Conservation (phyloP, 1,139 yeast genomes). For the Sugiyamaella xylanicola region DNA sequence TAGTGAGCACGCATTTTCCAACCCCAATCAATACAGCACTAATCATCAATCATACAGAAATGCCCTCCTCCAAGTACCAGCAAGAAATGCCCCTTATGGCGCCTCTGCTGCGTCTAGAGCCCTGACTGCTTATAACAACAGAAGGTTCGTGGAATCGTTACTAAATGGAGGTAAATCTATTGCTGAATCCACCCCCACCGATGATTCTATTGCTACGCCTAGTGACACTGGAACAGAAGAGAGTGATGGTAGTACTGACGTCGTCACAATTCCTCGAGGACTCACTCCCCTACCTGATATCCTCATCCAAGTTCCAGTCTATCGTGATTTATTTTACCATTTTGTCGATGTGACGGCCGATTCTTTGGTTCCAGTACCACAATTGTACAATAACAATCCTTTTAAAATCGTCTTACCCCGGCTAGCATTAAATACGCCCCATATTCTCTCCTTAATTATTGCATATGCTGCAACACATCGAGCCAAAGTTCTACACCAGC, state of each 20-base stretch:
- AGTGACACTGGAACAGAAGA: slow-evolving; percentile 22
- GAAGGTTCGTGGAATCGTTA: slow-evolving; percentile 8
- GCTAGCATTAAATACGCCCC: slow-evolving; percentile 63
- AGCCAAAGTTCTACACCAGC: slow-evolving; percentile 40
- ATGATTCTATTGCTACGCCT: slow-evolving; percentile 13
- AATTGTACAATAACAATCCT: slow-evolving; percentile 62
- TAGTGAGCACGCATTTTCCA: slow-evolving; percentile 24
- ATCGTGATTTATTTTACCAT: slow-evolving; percentile 62
- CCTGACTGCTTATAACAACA: slow-evolving; percentile 6
- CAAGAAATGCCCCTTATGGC: slow-evolving; percentile 19
- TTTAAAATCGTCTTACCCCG: slow-evolving; percentile 65
- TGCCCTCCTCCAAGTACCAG: slow-evolving; percentile 29
- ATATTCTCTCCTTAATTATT: slow-evolving; percentile 58
- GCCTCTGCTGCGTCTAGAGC: slow-evolving; percentile 7
- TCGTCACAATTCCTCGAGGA: slow-evolving; percentile 50
- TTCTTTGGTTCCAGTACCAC: slow-evolving; percentile 69
- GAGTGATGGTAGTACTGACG: slow-evolving; percentile 8
- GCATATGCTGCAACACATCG: slow-evolving; percentile 68
- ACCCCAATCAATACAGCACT: neutral
- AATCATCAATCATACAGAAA: slow-evolving; percentile 23
- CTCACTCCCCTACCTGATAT: slow-evolving; percentile 61
- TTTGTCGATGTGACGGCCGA: slow-evolving; percentile 65
- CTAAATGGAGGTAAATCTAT: slow-evolving; percentile 1
- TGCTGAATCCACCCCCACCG: slow-evolving; percentile 17
- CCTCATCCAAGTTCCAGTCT: slow-evolving; percentile 58